phyloP scores from a whole-genome alignment of 2,329 filamentous ascomycete genomes.

The Thelonectria rubi region DNA sequence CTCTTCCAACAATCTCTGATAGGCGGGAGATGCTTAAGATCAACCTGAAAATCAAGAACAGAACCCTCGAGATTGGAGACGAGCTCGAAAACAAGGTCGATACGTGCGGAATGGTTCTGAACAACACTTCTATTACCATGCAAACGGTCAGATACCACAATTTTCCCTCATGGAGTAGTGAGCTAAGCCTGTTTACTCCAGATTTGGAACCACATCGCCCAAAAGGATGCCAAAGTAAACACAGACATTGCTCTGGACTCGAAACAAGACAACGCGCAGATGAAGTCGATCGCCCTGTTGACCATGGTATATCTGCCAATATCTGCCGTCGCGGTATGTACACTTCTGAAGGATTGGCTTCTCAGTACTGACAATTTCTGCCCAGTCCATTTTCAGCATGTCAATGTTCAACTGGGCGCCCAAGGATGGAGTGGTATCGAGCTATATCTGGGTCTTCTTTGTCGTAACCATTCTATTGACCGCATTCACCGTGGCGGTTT shows the following conservation, averaged over 20 bases:
- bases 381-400: slow-evolving; percentile 20
- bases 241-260: slow-evolving; percentile 12
- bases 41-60: slow-evolving; percentile 8
- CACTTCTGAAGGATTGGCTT: background rate
- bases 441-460: slow-evolving; percentile 21
- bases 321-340: slow-evolving; percentile 15
- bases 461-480: slow-evolving; percentile 14
- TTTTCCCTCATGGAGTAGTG: too few species aligned
- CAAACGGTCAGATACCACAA: slow-evolving; percentile 5
- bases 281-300: slow-evolving; percentile 21
- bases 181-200: background rate
- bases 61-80: slow-evolving; percentile 13
- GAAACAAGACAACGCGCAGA: slow-evolving; percentile 20
- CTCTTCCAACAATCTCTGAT: background rate
- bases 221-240: slow-evolving; percentile 12
- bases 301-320: slow-evolving; percentile 21
- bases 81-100: slow-evolving; percentile 18
- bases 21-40: background rate
- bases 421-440: slow-evolving; percentile 6
- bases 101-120: slow-evolving; percentile 16
- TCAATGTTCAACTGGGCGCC: slow-evolving; percentile 16
- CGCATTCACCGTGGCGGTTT: slow-evolving; percentile 2
- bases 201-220: slow-evolving; percentile 20
- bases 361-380: background rate
- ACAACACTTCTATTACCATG: slow-evolving; percentile 15